Conservation (phyloP, 164 flowering plant species). For the Kingdonia uniflora region DNA sequence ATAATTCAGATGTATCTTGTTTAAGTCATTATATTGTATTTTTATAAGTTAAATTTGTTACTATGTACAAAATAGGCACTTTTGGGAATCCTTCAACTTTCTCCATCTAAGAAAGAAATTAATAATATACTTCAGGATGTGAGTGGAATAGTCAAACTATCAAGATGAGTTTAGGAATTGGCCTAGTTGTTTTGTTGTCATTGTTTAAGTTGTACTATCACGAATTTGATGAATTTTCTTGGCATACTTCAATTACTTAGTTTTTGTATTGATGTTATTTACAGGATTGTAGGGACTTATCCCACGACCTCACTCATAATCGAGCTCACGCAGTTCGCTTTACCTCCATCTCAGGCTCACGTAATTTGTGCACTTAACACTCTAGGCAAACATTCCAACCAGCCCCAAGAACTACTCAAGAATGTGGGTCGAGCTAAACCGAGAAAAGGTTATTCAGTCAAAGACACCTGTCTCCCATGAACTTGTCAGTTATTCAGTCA, state of each 20-base stretch:
- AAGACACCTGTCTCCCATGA: too few relatives aligned
- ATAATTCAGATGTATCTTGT: neutral
- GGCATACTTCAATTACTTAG: neutral
- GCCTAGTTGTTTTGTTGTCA: neutral
- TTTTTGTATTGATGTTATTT: slow-evolving; percentile 1
- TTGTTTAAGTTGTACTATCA: neutral
- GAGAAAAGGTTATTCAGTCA: too few relatives aligned
- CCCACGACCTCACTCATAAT: too few relatives aligned
- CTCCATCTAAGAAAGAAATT: slow-evolving; percentile 36
- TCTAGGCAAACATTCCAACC: too few relatives aligned
- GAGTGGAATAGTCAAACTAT: slow-evolving; percentile 40
- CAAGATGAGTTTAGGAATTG: slow-evolving; percentile 22
- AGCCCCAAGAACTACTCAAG: too few relatives aligned
- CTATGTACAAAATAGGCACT: slow-evolving; percentile 13
- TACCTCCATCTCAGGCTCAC: too few relatives aligned
- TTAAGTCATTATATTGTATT: neutral
- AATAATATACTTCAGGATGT: slow-evolving; percentile 41
- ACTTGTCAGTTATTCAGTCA: too few relatives aligned
- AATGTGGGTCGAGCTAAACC: too few relatives aligned
- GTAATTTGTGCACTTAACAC: too few relatives aligned
- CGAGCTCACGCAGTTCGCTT: too few relatives aligned
- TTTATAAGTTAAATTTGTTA: neutral
- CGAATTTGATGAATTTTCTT: neutral
- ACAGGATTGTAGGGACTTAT: too few relatives aligned
- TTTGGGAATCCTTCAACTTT: slow-evolving; percentile 34